A percentile compares a stretch with the other conserved stretches of the same genome.
phyloP scores from a whole-genome alignment of 2,329 filamentous ascomycete genomes.

The Orbilia blumenaviensis region DNA sequence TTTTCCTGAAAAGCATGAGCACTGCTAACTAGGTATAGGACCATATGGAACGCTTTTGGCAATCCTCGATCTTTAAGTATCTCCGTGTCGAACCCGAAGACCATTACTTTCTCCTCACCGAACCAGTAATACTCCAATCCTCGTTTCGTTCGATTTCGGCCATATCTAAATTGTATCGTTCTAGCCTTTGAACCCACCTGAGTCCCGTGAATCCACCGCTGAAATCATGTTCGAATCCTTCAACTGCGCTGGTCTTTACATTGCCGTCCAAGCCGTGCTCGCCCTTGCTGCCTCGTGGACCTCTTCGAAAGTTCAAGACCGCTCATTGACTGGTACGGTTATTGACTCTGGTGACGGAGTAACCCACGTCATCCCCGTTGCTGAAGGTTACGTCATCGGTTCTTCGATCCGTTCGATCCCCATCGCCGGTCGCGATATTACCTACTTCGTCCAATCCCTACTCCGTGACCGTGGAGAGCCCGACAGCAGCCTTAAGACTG shows the following conservation, averaged over 20 bases:
- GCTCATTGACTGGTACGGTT: constrained; percentile 94
- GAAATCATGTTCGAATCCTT: constrained; percentile 99
- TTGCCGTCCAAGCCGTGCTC: constrained; percentile 96
- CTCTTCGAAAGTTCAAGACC: constrained; percentile 94
- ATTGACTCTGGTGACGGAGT: constrained; percentile 99
- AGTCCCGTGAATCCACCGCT: constrained; percentile 98
- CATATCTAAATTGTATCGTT: constrained; percentile 34
- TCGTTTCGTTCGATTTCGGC: not conserved
- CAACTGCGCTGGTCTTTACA: constrained; percentile 98
- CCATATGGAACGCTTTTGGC: constrained; percentile 99
- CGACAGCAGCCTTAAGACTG: constrained; percentile 95
- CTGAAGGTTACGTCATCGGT: constrained; percentile 97
- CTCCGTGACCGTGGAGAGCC: constrained; percentile 95
- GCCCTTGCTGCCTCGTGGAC: constrained; percentile 98
- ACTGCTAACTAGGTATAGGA: constrained; percentile 69
- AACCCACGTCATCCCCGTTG: constrained; percentile 97
- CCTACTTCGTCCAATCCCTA: constrained; percentile 96
- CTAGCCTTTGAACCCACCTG: constrained; percentile 93
- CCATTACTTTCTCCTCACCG: constrained; percentile 96
- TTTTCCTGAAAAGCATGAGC: constrained; percentile 17
- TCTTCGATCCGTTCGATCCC: constrained; percentile 99
- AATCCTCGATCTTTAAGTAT: constrained; percentile 99
- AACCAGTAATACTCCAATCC: constrained; percentile 74
- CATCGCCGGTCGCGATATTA: constrained; percentile 96
- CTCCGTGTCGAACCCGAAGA: constrained; percentile 97